Evolutionary conservation across 2,329 filamentous ascomycete genomes (phyloP), one percentile per base, ranked within the genome.

Genomic region (Stylonectria norvegica): DNA sequence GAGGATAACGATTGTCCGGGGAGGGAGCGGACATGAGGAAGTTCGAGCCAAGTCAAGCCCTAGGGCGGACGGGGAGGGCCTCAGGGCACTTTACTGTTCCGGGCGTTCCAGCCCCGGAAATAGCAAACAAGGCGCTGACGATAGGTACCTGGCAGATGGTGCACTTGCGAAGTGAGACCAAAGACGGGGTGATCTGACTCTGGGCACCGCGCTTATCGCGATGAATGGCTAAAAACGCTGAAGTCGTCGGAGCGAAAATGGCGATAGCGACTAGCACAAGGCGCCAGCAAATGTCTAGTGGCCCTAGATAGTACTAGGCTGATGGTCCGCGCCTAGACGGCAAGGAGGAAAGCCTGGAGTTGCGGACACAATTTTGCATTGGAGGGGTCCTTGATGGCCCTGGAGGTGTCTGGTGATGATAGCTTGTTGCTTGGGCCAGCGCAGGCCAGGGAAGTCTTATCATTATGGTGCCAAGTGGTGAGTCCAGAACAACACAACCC

Each of bases 181-280:
- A 16, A 22, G 30, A 36, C 36, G 49, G 45, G 39, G 48, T 48
- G 25, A 47, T 38, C 38, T 42, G 47, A 49, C 35, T 36, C 37
- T 57, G 53, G 53, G 53, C 52, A 48, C 38, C 43, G 53, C 53
- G 54, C 53, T 57, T 57, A 53, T 57, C 53, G 54, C 53, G 54
- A 40, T 44, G 48, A 38, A 44, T 55, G 53, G 49, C 34, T 43
- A 37, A 41, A 50, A 44, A 51, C 17, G 46, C 42, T 41, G 47
- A 42, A 45, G 34, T 32, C 15, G 8, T 14, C 15, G 16, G 30
- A 29, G 30, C 42, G 25, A 48, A 45, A 37, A 45, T 38, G 28
- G 31, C 43, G 41, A 47, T 48, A 40, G 37, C 37, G 40, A 25
- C 48, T 45, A 42, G 39, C 36, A 41, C 43, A 45, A 46, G 36